Base-by-base conservation (phyloP, 2,329 filamentous ascomycete species). In the Diaporthe velutina region DNA sequence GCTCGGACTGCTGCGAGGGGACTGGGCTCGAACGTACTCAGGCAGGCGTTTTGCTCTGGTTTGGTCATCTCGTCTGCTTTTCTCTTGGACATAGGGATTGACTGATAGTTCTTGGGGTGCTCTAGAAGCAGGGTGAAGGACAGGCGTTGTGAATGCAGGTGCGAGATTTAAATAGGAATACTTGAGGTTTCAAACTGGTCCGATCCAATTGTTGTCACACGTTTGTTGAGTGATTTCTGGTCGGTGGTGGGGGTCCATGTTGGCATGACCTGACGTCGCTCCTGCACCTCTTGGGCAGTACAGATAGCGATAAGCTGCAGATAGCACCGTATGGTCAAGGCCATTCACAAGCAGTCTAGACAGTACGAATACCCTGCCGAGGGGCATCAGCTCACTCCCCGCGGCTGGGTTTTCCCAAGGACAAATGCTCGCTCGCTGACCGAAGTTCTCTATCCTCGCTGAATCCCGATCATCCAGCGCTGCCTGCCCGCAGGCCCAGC, bases 21-120 rank as follows among this genome's bases (percentile, higher is more conserved):
- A 79, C 79, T 54, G 48, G 48, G 13, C 33, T 54, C 48, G 77
- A 83, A 90, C 89, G 83, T 90, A 90, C 88, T 91, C 83, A 91
- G 87, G 84, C 89, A 91, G 80, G 89, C 89, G 83, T 91, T 91
- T 73, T 91, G 89, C 77, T 89, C 87, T 80, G 88, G 87, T 80
- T 86, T 87, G 82, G 88, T 85, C 87, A 89, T 89, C 80, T 79
- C 83, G 82, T 79, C 73, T 75, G 70, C 40, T 71, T 75, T 76
- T 74, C 73, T 76, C 68, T 76, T 76, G 42, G 75, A 76, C 75
- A 74, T 74, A n/a, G 61, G 42, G 48, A 35, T 42, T 22, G 19
- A 15, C 9, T 13, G 22, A 22, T 17, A 48, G 38, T 38, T 60
- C 54, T 73, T 45, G 48, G 22, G 38, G 54, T 61, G 19, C n/a